Evolutionary conservation across 2,329 filamentous ascomycete species (phyloP), one percentile per base, ranked within the genome.

Genomic region (Colletotrichum sp.): DNA sequence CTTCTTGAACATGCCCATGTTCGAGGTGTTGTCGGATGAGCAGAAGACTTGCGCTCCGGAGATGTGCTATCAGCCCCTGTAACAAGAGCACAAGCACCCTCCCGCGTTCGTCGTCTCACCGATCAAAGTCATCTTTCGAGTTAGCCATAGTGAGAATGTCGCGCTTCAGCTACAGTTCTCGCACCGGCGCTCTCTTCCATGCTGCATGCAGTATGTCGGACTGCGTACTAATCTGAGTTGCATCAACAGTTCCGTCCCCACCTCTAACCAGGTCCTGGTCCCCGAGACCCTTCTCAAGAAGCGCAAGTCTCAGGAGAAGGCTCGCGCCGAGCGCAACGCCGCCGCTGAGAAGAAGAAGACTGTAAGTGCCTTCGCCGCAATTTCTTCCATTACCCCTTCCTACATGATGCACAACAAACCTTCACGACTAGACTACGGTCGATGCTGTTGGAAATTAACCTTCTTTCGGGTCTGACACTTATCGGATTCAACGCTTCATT

Each of bases 271-370:
- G 88, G 93, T 99, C 88, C 92, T 99, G 88, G 95, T 99, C 87
- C 97, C 97, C 83, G 97, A 99, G 95, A 99, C 97, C 84, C 95
- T 99, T 85, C 93, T 99, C 89, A 99, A 99, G 95, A 99, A 99
- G 95, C 95, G 97, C 92, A 99, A 99, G 96, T 95, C 93, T 88
- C 96, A 98, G 91, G 97, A 99, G 94, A 98, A 98, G 94, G 96
- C 96, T 87, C 95, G 96, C 88, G 96, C 97, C 88, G 95, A 96
- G 90, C 94, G 94, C 87, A 88, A 91, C 82, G 92, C 94, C 80
- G 95, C 95, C 84, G 87, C 93, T 81, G 92, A 96, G 89, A 95
- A 98, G 92, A 95, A 93, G 89, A 97, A 97, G 91, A 92, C 95
- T 91, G 97, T 99, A 88, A 87, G 95, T 92, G 79, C 90, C 89